Evolutionary conservation across 2,329 filamentous ascomycete species (phyloP), one percentile per base, ranked within the genome.

Genomic region (Hansfordia pulvinata): DNA sequence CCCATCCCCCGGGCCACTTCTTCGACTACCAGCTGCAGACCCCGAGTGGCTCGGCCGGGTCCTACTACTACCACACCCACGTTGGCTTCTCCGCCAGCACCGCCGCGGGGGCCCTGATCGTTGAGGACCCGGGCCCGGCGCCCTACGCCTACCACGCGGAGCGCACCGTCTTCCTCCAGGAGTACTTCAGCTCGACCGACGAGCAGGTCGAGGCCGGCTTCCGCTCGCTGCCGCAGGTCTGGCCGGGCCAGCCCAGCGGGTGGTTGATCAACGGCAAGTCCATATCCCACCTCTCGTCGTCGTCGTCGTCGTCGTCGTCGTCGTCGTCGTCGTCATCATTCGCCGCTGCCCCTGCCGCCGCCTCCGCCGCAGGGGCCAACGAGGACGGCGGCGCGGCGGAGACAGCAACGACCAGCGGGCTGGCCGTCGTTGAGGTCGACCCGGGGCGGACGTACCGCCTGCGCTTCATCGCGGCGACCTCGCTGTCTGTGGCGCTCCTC

Each of bases 31-130:
- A 69, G 32, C 44, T 69, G 3, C 47, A 51, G 19, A 56, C 60
- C 0, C 43, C 54, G 4, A 20, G 40, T 10, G 54, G 54, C 10
- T 51, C 59, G 36, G 57, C 60, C 3, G 65, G 65, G 8, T 64
- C 62, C 0, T 69, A 68, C 31, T 69, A 68, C 42, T 69, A 69
- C 37, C 64, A 70, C 38, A 63, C 60, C 0, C 65, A 69, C 30
- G 53, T 69, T 13, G 62, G 56, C 1, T 63, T 69, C 28, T 62
- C 69, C 35, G 57, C 60, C 1, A 44, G 60, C 4, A 56, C 62
- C 19, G 57, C 56, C 3, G 36, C 51, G 8, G 65, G 65, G 0
- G 47, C 61, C 1, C 39, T 71, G 15, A 63, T 69, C 23, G 49
- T 71, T 8, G 56, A 63, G 24, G 37, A 39, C 8, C 7, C 5